Conservation (phyloP, 352 stramenopile species). For the Phytopythium chamaehyphon region DNA sequence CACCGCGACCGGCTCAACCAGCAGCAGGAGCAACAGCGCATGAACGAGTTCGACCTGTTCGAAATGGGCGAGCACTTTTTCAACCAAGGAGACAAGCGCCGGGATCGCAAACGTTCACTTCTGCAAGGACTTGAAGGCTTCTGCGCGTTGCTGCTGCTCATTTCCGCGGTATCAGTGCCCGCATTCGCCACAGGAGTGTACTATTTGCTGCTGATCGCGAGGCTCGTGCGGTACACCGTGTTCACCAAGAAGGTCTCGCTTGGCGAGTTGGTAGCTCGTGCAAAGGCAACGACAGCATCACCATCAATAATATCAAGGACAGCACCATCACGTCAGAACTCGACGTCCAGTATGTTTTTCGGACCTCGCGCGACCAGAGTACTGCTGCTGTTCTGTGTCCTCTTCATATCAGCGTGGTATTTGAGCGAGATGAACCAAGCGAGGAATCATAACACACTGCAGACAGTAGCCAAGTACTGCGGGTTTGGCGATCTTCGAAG, state of each 20-base stretch:
- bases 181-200: slow-evolving; percentile 48
- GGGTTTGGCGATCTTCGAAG: slow-evolving; percentile 58
- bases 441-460: slow-evolving; percentile 12
- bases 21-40: slow-evolving; percentile 16
- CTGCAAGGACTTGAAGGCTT: slow-evolving; percentile 41
- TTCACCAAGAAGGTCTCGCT: slow-evolving; percentile 56
- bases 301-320: slow-evolving; percentile 17
- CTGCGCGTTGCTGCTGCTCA: slow-evolving; percentile 47
- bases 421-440: slow-evolving; percentile 7
- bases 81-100: slow-evolving; percentile 22
- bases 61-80: slow-evolving; percentile 44
- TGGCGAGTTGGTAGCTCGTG: slow-evolving; percentile 37
- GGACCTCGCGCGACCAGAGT: slow-evolving; percentile 29
- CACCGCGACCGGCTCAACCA: slow-evolving; percentile 10
- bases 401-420: slow-evolving; percentile 46
- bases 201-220: slow-evolving; percentile 52
- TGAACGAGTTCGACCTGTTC: slow-evolving; percentile 54
- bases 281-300: background rate
- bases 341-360: slow-evolving; percentile 37
- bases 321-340: background rate
- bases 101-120: slow-evolving; percentile 20
- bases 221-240: slow-evolving; percentile 68
- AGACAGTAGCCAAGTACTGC: slow-evolving; percentile 43
- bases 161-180: slow-evolving; percentile 55
- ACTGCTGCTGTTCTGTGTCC: slow-evolving; percentile 39